Evolutionary conservation across 768 basidiomycete species (phyloP), one percentile per base, ranked within the genome.

Genomic region (Hortiboletus flavorubellus): DNA sequence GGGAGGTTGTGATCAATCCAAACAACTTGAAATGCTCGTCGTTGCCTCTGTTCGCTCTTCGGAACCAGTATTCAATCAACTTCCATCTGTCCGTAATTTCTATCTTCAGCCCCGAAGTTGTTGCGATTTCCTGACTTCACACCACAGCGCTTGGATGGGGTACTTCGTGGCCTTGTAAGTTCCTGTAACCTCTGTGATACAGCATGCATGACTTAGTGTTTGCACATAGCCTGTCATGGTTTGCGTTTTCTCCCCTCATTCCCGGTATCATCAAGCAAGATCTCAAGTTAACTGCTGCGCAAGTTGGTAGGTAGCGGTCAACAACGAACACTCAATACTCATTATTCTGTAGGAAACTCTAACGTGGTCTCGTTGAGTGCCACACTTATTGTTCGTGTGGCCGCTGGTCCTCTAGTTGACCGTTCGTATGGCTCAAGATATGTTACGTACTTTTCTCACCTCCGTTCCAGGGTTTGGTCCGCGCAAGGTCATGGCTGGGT

Each of bases 211-310:
- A 23, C 30, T 40, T 23, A 26, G 15, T 35, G 23, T 40, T 15
- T 12, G 2, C 14, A 15, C 31, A 12, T 48, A 74, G 73, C 42
- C 49, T 75, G 29, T 72, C 73, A 1, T 79, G 82, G 84, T 84
- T 84, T 53, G 82, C 83, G 1, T 84, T 85, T 60, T 74, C 82
- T n/a, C 83, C 83, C 0, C 76, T 85, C 15, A 76, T 82, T 35
- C 80, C 82, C 0, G 78, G 80, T 9, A 80, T 75, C 31, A 83
- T 85, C 68, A 77, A 76, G 58, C 60, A 64, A 26, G 83, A 85
- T 66, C 73, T 85, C 54, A 67, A 76, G 2, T 69, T 85, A 23
- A 78, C 79, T 5, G 58, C 72, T 9, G 71, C 64, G 6, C 72
- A 84, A 66, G 73, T 84, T 26, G 76, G 71, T 71, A 34, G 11